Percentiles rank a stretch among this genome's conserved stretches.
These are phyloP conservation scores for Globisporangium polare DNA, from an alignment of 352 stramenopile species.

Conservation along the genomic window DNA sequence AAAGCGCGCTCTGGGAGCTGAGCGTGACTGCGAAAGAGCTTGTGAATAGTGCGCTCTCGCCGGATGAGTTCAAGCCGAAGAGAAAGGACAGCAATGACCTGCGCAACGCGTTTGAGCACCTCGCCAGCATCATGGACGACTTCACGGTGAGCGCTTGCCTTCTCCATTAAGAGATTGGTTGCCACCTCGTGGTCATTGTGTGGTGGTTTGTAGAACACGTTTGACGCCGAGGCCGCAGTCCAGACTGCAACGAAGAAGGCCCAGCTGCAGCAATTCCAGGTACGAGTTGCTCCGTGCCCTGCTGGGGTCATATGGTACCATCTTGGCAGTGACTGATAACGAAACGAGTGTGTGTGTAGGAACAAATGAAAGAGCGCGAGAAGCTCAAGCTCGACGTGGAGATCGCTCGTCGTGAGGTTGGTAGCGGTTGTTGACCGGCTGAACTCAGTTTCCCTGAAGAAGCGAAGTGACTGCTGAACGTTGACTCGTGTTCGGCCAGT, in stretches of 20 bases:
- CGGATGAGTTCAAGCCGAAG: not conserved
- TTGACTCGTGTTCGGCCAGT: constrained; percentile 12
- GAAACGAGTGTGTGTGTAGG: constrained; percentile 12
- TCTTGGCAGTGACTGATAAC: not conserved
- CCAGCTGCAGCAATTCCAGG: constrained; percentile 31
- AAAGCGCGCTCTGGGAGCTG: constrained; percentile 22
- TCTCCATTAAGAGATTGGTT: constrained; percentile 1
- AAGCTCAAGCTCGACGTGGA: constrained; percentile 26
- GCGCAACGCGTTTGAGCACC: constrained; percentile 2
- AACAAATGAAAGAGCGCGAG: constrained; percentile 27
- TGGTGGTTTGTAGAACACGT: not conserved
- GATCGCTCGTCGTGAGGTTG: constrained; percentile 28
- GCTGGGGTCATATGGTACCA: no score
- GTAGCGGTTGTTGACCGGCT: not conserved
- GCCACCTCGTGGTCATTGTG: not conserved
- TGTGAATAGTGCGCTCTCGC: not conserved
- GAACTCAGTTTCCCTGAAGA: not conserved
- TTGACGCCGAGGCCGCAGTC: constrained; percentile 23
- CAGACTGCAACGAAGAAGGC: constrained; percentile 32
- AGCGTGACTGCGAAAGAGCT: constrained; percentile 11
- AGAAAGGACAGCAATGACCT: constrained; percentile 7
- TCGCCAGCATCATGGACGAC: not conserved
- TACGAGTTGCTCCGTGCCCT: constrained; percentile 3
- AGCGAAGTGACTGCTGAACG: not conserved
- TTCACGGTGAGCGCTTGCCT: constrained; percentile 18